phyloP scores from a whole-genome alignment of 2,329 filamentous ascomycete species.

The Penicillium sp. region DNA sequence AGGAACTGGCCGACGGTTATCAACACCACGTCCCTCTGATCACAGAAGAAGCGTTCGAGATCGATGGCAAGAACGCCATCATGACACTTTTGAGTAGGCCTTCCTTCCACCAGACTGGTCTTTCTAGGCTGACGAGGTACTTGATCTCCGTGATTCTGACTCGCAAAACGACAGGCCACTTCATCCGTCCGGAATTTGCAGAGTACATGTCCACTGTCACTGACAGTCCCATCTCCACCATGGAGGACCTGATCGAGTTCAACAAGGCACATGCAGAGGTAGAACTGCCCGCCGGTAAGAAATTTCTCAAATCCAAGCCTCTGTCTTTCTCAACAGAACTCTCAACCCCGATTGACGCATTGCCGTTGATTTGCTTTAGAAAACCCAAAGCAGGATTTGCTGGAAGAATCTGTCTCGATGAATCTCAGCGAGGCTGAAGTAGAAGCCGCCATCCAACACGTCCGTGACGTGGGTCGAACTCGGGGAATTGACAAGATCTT shows the following conservation, averaged over 20 bases:
- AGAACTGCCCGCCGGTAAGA: constrained; percentile 10
- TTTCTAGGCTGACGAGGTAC: too few relatives aligned
- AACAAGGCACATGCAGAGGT: constrained; percentile 9
- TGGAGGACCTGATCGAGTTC: constrained; percentile 10
- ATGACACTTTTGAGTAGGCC: too few relatives aligned
- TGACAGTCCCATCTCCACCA: constrained; percentile 7
- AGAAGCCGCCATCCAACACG: constrained; percentile 4
- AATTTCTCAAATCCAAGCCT: not conserved
- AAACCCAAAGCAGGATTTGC: not conserved
- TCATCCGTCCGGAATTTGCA: constrained; percentile 5
- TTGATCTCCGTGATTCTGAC: not conserved
- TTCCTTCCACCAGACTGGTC: too few relatives aligned
- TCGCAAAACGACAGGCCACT: not conserved
- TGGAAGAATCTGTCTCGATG: constrained; percentile 2
- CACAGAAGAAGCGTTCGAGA: too few relatives aligned
- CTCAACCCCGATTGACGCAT: too few relatives aligned
- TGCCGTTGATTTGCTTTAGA: too few relatives aligned
- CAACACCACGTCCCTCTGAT: too few relatives aligned
- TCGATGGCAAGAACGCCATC: too few relatives aligned
- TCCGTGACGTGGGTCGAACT: constrained; percentile 6
- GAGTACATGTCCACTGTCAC: constrained; percentile 8
- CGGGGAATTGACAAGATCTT: constrained; percentile 7
- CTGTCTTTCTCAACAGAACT: not conserved
- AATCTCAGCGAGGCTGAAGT: not conserved
- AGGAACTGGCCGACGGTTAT: not conserved